Conservation (phyloP, 208 protist species). For the Leishmania lainsoni region DNA sequence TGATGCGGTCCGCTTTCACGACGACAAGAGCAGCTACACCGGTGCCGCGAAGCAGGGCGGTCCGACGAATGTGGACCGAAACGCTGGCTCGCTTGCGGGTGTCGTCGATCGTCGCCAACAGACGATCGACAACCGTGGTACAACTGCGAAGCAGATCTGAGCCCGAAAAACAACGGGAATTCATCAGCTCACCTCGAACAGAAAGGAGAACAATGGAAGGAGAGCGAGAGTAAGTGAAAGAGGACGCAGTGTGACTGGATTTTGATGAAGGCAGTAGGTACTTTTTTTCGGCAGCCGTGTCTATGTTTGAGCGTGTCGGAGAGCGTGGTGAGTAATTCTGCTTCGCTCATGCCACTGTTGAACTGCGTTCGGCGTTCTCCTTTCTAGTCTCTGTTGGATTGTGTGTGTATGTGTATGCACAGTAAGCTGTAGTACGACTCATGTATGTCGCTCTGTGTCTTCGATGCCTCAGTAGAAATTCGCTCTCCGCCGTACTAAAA, state of each 20-base stretch:
- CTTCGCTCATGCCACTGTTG: no score
- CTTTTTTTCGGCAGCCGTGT: neutral
- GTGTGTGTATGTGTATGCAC: neutral
- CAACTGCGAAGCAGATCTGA: conserved; percentile 79
- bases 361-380: neutral
- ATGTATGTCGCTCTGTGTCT: neutral
- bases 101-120: conserved; percentile 83
- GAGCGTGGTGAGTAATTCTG: neutral
- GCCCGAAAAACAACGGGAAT: neutral
- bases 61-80: conserved; percentile 90
- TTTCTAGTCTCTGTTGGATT: neutral
- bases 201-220: neutral
- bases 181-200: neutral
- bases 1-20: conserved; percentile 88
- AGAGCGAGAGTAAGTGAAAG: neutral
- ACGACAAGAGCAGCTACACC: conserved; percentile 92
- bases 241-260: no score
- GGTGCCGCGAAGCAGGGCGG: conserved; percentile 89
- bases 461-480: no score
- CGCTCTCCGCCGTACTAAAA: no score
- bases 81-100: conserved; percentile 77
- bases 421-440: no score
- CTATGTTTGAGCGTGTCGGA: neutral
- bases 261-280: neutral
- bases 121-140: conserved; percentile 76